A percentile compares a stretch with the other conserved stretches of the same genome.
These are phyloP conservation scores for Fusarium citri DNA, from an alignment of 2,329 filamentous ascomycete species.

Conservation along the genomic window DNA sequence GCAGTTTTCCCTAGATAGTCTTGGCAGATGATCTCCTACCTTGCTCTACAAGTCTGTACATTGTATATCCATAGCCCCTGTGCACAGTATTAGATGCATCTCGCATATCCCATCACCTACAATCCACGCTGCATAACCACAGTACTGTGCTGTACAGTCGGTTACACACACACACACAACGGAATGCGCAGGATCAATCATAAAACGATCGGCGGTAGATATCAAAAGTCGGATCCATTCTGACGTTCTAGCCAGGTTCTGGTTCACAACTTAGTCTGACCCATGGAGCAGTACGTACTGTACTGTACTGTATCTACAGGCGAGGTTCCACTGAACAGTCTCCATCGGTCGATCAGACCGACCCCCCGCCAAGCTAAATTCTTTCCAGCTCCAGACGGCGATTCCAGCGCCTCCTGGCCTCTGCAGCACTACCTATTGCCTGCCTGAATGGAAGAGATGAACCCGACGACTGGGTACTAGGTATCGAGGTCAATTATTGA, in stretches of 20 bases:
- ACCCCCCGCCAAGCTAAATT: constrained; percentile 33
- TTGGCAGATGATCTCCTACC: not conserved
- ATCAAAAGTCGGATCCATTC: constrained; percentile 17
- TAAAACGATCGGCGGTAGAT: constrained; percentile 29
- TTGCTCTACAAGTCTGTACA: not conserved
- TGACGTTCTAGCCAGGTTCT: constrained; percentile 30
- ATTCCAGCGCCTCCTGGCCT: constrained; percentile 25
- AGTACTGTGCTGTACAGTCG: not conserved
- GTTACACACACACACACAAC: not conserved
- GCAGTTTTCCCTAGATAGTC: not conserved
- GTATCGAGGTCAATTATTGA: constrained; percentile 5
- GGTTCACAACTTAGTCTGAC: not conserved
- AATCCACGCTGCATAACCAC: not conserved
- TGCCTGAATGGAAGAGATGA: constrained; percentile 4
- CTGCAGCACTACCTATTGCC: not conserved
- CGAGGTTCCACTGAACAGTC: constrained; percentile 11
- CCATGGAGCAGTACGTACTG: not conserved
- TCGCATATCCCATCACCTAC: not conserved
- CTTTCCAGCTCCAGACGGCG: constrained; percentile 28
- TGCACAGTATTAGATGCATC: not conserved
- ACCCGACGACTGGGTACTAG: not conserved
- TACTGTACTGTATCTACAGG: not conserved
- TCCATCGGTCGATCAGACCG: constrained; percentile 45
- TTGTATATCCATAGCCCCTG: not conserved
- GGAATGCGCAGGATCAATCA: not conserved